Evolutionary conservation across 2,329 filamentous ascomycete genomes (phyloP).

Genomic region (Colletotrichum eremochloae): DNA sequence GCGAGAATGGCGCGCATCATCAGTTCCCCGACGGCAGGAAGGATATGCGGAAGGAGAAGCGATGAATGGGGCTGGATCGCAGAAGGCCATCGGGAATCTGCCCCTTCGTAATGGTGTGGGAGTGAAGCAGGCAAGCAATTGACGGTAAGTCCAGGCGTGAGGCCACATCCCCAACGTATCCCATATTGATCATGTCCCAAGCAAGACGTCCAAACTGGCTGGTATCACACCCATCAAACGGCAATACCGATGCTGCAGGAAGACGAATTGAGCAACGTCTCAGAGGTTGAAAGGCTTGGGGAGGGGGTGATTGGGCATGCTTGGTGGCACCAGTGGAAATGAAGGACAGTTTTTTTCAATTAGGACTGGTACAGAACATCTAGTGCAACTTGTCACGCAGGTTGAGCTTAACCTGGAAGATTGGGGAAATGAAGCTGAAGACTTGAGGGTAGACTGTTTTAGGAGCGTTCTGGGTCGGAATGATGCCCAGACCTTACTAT

Average conservation of each 20-base stretch:
- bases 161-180: neutral
- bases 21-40: neutral
- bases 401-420: too few species aligned
- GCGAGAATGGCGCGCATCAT: neutral
- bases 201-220: neutral
- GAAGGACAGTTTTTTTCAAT: too few species aligned
- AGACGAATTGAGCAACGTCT: neutral
- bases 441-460: too few species aligned
- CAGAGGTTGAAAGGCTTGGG: neutral
- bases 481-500: too few species aligned
- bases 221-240: neutral
- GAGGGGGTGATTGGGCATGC: neutral
- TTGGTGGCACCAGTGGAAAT: constrained; percentile 2
- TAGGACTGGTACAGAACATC: too few species aligned
- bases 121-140: neutral
- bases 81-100: neutral
- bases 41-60: neutral
- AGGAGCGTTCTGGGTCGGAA: too few species aligned
- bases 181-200: neutral
- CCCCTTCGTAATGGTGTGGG: neutral
- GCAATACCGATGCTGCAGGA: neutral
- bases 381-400: too few species aligned
- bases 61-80: neutral
- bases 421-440: too few species aligned
- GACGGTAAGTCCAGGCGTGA: neutral